phyloP scores from a whole-genome alignment of 2,329 filamentous ascomycete genomes.

The Talaromyces sp. region DNA sequence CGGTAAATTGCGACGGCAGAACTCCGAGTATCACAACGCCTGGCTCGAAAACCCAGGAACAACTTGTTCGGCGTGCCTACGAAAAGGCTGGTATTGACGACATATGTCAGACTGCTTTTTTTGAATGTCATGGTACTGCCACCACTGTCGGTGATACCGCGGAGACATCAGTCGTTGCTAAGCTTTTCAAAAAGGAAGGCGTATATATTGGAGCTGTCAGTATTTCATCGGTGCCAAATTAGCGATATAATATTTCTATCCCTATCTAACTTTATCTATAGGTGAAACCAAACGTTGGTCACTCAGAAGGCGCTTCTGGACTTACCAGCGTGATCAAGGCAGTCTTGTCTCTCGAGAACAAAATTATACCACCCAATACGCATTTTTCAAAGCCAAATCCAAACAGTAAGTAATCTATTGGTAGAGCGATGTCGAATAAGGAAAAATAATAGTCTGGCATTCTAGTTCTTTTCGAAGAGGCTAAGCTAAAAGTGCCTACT shows the following conservation, averaged over 20 bases:
- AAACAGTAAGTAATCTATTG: conserved; percentile 12
- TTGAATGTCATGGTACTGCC: conserved; percentile 7
- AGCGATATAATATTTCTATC: neutral
- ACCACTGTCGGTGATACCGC: conserved; percentile 22
- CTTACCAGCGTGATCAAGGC: conserved; percentile 20
- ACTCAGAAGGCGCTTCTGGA: conserved; percentile 24
- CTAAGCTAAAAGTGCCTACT: conserved; percentile 18
- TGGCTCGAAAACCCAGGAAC: conserved; percentile 38
- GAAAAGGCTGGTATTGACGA: neutral
- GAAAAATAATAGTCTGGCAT: too few species aligned
- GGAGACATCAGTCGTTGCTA: conserved; percentile 39
- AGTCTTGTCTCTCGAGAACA: conserved; percentile 31
- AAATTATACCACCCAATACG: neutral
- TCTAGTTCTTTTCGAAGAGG: conserved; percentile 23
- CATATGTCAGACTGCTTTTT: conserved; percentile 12
- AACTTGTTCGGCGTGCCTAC: neutral
- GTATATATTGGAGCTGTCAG: neutral
- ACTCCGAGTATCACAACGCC: conserved; percentile 53
- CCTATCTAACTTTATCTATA: conserved; percentile 7
- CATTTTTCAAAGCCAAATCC: conserved; percentile 13
- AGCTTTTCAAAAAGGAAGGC: neutral
- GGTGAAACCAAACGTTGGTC: conserved; percentile 27
- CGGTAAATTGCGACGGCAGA: conserved; percentile 26
- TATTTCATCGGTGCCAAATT: neutral
- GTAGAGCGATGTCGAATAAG: too few species aligned